phyloP scores from a whole-genome alignment of 345 rosid genomes.

The Turnera subulata region DNA sequence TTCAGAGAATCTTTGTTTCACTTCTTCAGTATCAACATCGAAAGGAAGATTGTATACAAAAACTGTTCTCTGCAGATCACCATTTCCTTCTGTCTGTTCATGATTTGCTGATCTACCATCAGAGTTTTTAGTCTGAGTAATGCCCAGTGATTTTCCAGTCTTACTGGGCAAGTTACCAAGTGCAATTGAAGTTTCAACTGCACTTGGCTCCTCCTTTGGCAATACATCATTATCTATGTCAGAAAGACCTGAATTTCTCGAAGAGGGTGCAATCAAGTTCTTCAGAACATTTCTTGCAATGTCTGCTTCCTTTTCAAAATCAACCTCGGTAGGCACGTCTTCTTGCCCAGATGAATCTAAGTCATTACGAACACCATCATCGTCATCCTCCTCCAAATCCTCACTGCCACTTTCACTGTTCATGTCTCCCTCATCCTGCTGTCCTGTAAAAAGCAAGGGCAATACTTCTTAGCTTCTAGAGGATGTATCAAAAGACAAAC shows the following conservation, averaged over 20 bases:
- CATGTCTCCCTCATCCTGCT: slow-evolving; percentile 33
- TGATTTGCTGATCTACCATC: slow-evolving; percentile 26
- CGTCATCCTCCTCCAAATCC: slow-evolving; percentile 47
- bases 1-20: slow-evolving; percentile 63
- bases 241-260: slow-evolving; percentile 36
- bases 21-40: slow-evolving; percentile 61
- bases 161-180: slow-evolving; percentile 27
- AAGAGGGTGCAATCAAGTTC: slow-evolving; percentile 48
- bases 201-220: slow-evolving; percentile 25
- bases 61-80: slow-evolving; percentile 63
- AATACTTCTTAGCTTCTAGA: slow-evolving; percentile 1
- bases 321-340: slow-evolving; percentile 31
- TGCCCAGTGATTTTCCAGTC: slow-evolving; percentile 23
- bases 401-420: slow-evolving; percentile 57
- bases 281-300: slow-evolving; percentile 69
- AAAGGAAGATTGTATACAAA: slow-evolving; percentile 87
- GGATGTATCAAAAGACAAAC: neutral
- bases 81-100: slow-evolving; percentile 41
- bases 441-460: slow-evolving; percentile 49
- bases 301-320: slow-evolving; percentile 77
- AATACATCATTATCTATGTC: slow-evolving; percentile 27
- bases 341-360: slow-evolving; percentile 28
- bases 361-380: slow-evolving; percentile 32
- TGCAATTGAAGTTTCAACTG: slow-evolving; percentile 21
- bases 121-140: slow-evolving; percentile 33